A percentile compares a stretch with the other conserved stretches of the same genome.
phyloP scores from a whole-genome alignment of 352 stramenopile species.

The Pythium phragmiticola region DNA sequence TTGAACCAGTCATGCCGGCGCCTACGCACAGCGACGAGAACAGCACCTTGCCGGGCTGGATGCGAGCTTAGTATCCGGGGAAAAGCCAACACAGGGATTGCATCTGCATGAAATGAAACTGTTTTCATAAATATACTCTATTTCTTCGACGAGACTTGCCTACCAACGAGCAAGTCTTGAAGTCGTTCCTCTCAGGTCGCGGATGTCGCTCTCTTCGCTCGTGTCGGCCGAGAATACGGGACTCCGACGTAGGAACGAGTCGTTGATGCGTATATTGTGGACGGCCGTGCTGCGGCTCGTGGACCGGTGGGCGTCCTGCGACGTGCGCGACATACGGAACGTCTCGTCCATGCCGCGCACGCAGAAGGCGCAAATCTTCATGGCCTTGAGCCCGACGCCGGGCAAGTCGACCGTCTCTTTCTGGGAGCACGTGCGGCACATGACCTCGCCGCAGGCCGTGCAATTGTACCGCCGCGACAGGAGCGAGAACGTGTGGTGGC shows the following conservation, averaged over 20 bases:
- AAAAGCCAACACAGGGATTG: background rate
- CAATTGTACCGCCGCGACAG: slow-evolving; percentile 26
- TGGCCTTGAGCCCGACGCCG: slow-evolving; percentile 31
- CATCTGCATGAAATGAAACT: background rate
- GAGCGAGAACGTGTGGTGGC: slow-evolving; percentile 18
- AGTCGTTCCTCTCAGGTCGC: slow-evolving; percentile 5
- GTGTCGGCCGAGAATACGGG: background rate
- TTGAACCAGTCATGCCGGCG: slow-evolving; percentile 5
- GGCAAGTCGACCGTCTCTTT: slow-evolving; percentile 29
- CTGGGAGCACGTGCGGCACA: slow-evolving; percentile 21
- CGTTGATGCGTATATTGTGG: background rate
- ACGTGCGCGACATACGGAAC: slow-evolving; percentile 16
- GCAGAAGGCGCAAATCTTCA: slow-evolving; percentile 35
- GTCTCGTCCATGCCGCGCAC: slow-evolving; percentile 20
- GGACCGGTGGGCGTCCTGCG: background rate
- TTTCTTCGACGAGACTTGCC: background rate
- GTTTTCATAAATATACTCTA: slow-evolving; percentile 11
- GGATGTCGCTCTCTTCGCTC: slow-evolving; percentile 2
- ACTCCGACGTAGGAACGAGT: background rate
- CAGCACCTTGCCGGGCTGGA: slow-evolving; percentile 9
- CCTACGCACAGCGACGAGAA: slow-evolving; percentile 1
- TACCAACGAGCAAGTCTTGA: slow-evolving; percentile 11
- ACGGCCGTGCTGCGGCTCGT: slow-evolving; percentile 8
- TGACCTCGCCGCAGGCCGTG: slow-evolving; percentile 23
- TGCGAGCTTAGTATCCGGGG: background rate